A percentile compares a stretch with the other conserved stretches of the same genome.
These are phyloP conservation scores for Mycena rosella DNA, from an alignment of 768 basidiomycete species.

Conservation along the genomic window DNA sequence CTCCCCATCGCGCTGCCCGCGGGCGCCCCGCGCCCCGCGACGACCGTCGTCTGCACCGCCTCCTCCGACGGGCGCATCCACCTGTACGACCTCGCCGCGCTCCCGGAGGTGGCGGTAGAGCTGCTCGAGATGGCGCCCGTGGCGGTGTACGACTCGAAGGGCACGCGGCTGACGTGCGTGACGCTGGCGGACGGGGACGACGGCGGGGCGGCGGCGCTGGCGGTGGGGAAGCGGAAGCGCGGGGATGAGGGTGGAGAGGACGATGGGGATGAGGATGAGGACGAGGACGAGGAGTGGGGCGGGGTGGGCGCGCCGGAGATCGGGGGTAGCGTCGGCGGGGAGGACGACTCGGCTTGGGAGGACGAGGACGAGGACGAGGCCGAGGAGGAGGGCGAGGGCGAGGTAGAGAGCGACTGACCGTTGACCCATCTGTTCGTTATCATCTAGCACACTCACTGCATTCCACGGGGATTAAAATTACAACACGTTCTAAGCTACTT, in stretches of 20 bases:
- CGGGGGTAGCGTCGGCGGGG: conserved; percentile 38
- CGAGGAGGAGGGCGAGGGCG: conserved; percentile 42
- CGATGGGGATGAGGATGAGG: conserved; percentile 40
- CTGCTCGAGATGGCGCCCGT: conserved; percentile 64
- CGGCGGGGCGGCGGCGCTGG: conserved; percentile 29
- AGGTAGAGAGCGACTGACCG: conserved; percentile 42
- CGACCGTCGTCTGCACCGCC: conserved; percentile 78
- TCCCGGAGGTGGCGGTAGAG: conserved; percentile 49
- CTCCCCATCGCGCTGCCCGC: conserved; percentile 70
- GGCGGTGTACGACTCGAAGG: conserved; percentile 85
- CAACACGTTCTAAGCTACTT: no score
- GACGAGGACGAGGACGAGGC: conserved; percentile 45
- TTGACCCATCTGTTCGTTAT: not conserved
- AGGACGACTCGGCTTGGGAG: conserved; percentile 45
- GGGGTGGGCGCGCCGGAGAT: conserved; percentile 23
- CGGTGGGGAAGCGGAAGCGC: conserved; percentile 48
- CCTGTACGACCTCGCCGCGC: conserved; percentile 74
- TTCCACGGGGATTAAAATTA: no score
- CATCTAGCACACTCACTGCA: no score
- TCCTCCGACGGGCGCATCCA: conserved; percentile 93
- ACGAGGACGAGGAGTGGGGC: conserved; percentile 43
- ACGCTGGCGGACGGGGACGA: conserved; percentile 67
- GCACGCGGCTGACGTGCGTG: conserved; percentile 85
- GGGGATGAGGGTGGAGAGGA: conserved; percentile 50
- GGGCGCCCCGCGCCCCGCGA: conserved; percentile 52